These are phyloP conservation scores for Ophiostoma novo-ulmi DNA, from an alignment of 2,329 filamentous ascomycete species.

Conservation along the genomic window DNA sequence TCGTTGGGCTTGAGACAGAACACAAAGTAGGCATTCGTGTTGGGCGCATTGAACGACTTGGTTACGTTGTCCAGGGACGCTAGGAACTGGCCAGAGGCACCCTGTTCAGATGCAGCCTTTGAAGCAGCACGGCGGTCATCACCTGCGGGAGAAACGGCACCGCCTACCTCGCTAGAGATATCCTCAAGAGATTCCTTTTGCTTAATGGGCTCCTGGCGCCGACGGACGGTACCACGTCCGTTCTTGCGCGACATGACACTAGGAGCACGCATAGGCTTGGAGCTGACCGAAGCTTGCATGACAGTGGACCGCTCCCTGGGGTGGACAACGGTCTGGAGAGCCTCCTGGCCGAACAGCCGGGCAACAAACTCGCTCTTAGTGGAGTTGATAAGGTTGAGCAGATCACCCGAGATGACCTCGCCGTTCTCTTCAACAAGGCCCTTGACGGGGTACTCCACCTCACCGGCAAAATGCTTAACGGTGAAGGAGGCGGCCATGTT, in stretches of 20 bases:
- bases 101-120: conserved; percentile 56
- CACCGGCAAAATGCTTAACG: conserved; percentile 90
- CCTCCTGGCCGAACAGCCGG: conserved; percentile 93
- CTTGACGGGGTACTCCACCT: conserved; percentile 87
- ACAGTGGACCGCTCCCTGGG: conserved; percentile 85
- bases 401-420: conserved; percentile 88
- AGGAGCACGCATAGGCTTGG: conserved; percentile 85
- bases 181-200: conserved; percentile 44
- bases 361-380: conserved; percentile 85
- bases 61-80: conserved; percentile 85
- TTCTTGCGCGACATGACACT: conserved; percentile 81
- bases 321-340: conserved; percentile 85
- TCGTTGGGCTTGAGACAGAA: conserved; percentile 98
- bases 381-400: conserved; percentile 87
- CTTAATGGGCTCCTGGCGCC: conserved; percentile 34
- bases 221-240: conserved; percentile 31
- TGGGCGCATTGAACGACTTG: conserved; percentile 73
- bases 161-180: conserved; percentile 39
- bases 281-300: conserved; percentile 93
- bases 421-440: conserved; percentile 92
- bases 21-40: conserved; percentile 90
- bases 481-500: conserved; percentile 79
- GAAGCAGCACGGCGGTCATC: conserved; percentile 34
- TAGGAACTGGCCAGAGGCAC: conserved; percentile 88
- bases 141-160: conserved; percentile 29